These are phyloP conservation scores for Leccinellum rugosiceps DNA, from an alignment of 768 basidiomycete genomes.

Conservation along the genomic window DNA sequence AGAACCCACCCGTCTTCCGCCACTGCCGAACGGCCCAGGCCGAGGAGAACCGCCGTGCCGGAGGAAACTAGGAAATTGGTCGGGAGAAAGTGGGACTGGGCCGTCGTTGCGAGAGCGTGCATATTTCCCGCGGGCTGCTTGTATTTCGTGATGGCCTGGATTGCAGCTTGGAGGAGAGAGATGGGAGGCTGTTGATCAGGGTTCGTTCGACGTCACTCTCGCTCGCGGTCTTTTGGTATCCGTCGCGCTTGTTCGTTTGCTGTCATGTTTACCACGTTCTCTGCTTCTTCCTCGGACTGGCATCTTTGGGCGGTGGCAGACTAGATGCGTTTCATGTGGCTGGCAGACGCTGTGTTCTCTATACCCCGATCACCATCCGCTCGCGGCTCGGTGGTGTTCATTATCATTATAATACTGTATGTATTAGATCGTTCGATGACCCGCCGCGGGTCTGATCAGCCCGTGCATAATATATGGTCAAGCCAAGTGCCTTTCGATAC, in stretches of 20 bases:
- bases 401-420: neutral
- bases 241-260: neutral
- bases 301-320: neutral
- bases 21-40: slow-evolving; percentile 22
- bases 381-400: neutral
- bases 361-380: neutral
- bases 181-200: slow-evolving; percentile 19
- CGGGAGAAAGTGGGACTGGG: slow-evolving; percentile 80
- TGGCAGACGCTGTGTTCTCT: neutral
- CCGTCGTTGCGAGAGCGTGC: slow-evolving; percentile 63
- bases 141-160: slow-evolving; percentile 83
- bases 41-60: slow-evolving; percentile 11
- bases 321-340: too few relatives aligned
- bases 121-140: slow-evolving; percentile 68
- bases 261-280: neutral
- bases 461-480: too few relatives aligned
- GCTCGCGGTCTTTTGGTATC: neutral
- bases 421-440: neutral
- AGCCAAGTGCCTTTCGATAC: neutral
- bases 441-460: neutral
- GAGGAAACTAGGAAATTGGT: slow-evolving; percentile 29
- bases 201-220: neutral
- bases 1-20: slow-evolving; percentile 3
- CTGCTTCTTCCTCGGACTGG: neutral
- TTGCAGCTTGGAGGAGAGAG: slow-evolving; percentile 42